A percentile compares a stretch with the other conserved stretches of the same genome.
Evolutionary conservation across 306 rosid genomes (phyloP).

Genomic region (Cucumis cinereus): DNA sequence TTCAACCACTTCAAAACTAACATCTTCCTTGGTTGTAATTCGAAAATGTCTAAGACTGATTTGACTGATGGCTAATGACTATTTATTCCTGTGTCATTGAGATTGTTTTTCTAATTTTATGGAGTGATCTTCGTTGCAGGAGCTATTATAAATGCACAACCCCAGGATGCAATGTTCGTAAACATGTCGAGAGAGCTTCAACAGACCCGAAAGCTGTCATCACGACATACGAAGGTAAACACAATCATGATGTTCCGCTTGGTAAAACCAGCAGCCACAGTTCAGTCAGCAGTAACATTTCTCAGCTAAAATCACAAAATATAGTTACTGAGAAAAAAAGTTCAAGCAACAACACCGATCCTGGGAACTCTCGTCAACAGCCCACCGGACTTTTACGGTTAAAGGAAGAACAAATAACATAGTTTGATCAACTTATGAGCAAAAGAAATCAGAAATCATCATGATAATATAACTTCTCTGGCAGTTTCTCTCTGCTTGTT

Average conservation of each 20-base stretch:
- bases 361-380: constrained; percentile 27
- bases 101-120: background rate
- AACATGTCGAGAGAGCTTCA: constrained; percentile 82
- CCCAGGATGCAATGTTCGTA: constrained; percentile 63
- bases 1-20: background rate
- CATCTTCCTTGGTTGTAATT: background rate
- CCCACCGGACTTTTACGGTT: constrained; percentile 40
- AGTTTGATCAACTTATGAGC: constrained; percentile 12
- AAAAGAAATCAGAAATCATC: constrained; percentile 6
- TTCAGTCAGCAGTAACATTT: constrained; percentile 26
- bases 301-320: constrained; percentile 28
- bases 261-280: constrained; percentile 61
- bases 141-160: constrained; percentile 94
- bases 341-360: constrained; percentile 12
- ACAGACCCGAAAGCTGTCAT: constrained; percentile 80
- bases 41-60: background rate
- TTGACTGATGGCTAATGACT: background rate
- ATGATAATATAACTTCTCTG: constrained; percentile 8
- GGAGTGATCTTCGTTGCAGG: constrained; percentile 24
- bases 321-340: constrained; percentile 11
- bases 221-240: constrained; percentile 87
- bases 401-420: constrained; percentile 61
- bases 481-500: constrained; percentile 6
- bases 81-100: background rate
- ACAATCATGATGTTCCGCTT: constrained; percentile 80